Conservation (phyloP, 1,139 yeast species). For the Lodderomyces theae region DNA sequence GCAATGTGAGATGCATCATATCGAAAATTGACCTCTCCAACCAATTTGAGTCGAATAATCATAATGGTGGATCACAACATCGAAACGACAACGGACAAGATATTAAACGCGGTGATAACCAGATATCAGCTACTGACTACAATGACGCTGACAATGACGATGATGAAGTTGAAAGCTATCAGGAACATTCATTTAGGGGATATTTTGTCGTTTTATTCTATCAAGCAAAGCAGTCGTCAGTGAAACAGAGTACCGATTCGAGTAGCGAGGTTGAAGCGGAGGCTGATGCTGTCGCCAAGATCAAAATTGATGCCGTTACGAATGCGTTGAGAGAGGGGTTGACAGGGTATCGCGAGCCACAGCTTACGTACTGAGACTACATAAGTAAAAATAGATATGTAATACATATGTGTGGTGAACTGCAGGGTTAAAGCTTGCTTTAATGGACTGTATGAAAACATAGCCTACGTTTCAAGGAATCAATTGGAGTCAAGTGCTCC, state of each 20-base stretch:
- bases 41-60: neutral
- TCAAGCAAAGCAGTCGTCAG: too few relatives aligned
- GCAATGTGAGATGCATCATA: constrained; percentile 7
- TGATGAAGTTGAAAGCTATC: neutral
- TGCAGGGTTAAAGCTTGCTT: neutral
- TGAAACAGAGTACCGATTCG: too few relatives aligned
- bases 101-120: neutral
- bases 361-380: neutral
- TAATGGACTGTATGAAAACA: too few relatives aligned
- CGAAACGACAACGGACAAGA: neutral
- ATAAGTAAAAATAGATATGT: too few relatives aligned
- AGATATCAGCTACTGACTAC: neutral
- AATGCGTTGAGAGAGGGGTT: constrained; percentile 33
- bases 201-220: neutral
- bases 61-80: neutral
- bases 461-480: too few relatives aligned
- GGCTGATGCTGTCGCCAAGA: constrained; percentile 44
- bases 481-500: too few relatives aligned
- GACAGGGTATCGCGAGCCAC: constrained; percentile 21
- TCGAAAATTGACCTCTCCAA: neutral
- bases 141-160: constrained; percentile 9
- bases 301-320: constrained; percentile 38
- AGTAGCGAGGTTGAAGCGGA: too few relatives aligned
- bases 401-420: too few relatives aligned
- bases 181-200: neutral